phyloP scores from a whole-genome alignment of 805 yeast species.

The Phaffomyces opuntiae region DNA sequence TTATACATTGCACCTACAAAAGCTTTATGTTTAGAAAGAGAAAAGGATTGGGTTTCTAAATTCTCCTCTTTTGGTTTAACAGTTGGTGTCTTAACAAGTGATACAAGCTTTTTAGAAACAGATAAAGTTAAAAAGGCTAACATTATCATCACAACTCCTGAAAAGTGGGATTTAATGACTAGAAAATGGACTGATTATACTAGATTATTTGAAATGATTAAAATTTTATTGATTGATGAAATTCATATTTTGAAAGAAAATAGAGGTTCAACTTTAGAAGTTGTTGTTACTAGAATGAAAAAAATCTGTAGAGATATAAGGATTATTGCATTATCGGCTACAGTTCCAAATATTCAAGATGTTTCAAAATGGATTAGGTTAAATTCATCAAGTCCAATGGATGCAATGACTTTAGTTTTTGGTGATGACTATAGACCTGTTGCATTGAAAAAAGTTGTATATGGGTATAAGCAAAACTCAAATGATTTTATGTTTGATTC shows the following conservation, averaged over 20 bases:
- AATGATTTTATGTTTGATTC: conserved; percentile 45
- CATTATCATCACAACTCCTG: conserved; percentile 53
- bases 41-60: conserved; percentile 37
- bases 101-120: conserved; percentile 38
- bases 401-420: conserved; percentile 34
- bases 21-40: conserved; percentile 46
- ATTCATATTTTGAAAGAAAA: conserved; percentile 38
- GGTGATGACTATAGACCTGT: conserved; percentile 45
- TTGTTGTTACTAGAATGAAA: conserved; percentile 41
- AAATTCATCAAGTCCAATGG: conserved; percentile 8
- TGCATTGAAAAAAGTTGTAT: conserved; percentile 32
- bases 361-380: conserved; percentile 37
- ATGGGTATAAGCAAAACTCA: conserved; percentile 32
- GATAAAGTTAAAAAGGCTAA: conserved; percentile 41
- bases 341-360: conserved; percentile 45
- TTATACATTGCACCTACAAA: conserved; percentile 57
- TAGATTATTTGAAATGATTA: conserved; percentile 32
- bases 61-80: conserved; percentile 33
- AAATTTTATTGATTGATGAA: conserved; percentile 42
- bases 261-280: conserved; percentile 45
- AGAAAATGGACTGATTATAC: conserved; percentile 41
- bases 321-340: conserved; percentile 44
- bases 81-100: conserved; percentile 50
- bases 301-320: conserved; percentile 30
- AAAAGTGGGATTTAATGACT: conserved; percentile 54